phyloP scores from a whole-genome alignment of 768 basidiomycete genomes.

The Artomyces pyxidatus region DNA sequence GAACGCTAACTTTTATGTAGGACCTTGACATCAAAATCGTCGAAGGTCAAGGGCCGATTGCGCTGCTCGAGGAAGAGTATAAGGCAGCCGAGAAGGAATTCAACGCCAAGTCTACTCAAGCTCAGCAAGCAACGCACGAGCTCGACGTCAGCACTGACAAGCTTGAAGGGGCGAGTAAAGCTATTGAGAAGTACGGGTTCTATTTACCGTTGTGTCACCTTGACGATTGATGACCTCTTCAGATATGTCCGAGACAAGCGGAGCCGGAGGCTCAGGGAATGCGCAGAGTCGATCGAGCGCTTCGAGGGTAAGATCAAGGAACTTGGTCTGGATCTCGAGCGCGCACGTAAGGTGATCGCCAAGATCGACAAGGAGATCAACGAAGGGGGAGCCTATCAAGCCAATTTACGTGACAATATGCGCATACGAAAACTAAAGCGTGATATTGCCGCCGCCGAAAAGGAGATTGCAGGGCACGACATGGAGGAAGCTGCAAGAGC shows the following conservation, averaged over 20 bases:
- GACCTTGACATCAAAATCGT: constrained; percentile 53
- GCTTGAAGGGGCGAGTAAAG: constrained; percentile 50
- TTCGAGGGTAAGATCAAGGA: constrained; percentile 38
- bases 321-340: constrained; percentile 32
- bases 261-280: constrained; percentile 51
- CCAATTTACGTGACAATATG: constrained; percentile 77
- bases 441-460: constrained; percentile 59
- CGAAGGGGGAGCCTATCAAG: constrained; percentile 58
- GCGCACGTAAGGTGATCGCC: constrained; percentile 36
- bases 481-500: constrained; percentile 83
- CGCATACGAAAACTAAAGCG: constrained; percentile 60
- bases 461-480: constrained; percentile 67
- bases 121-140: constrained; percentile 53
- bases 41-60: constrained; percentile 58
- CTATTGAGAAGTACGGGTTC: constrained; percentile 50
- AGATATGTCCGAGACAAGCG: constrained; percentile 74
- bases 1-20: constrained; percentile 27
- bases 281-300: constrained; percentile 42
- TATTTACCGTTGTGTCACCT: neutral
- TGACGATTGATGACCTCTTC: neutral
- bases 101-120: constrained; percentile 38
- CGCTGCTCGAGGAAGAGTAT: constrained; percentile 50
- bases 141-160: constrained; percentile 57
- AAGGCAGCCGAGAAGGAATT: constrained; percentile 41
- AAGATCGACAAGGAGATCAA: constrained; percentile 72